Evolutionary conservation across 2,329 filamentous ascomycete species (phyloP), one percentile per base, ranked within the genome.

Genomic region (Aureobasidium sp.): DNA sequence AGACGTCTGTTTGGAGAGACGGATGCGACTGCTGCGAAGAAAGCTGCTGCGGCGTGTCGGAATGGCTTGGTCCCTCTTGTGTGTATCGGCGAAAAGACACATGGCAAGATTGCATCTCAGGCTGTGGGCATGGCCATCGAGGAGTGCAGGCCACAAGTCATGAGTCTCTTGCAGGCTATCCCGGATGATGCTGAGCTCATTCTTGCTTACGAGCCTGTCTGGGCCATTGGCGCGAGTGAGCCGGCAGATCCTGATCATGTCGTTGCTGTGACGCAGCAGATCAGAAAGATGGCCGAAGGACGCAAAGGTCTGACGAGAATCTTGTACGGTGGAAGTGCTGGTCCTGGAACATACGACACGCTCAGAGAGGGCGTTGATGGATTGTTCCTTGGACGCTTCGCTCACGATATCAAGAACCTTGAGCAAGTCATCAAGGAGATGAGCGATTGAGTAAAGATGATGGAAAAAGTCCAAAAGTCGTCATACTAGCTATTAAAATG

Each of bases 121-220:
- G 78, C 79, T 0, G 79, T 87, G 0, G 80, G 79, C 0, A 70
- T 78, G 1, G 89, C 89, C 0, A 81, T 90, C 2, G 73, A 78
- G 15, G 87, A 92, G 72, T 89, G 89, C 68, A 78, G 76, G 39
- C 74, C 76, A 5, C 89, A 93, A 73, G 79, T 95, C 61, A 78
- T 79, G 42, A 77, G 83, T 1, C 84, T 90, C 2, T 71, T 94
- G 57, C 76, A 76, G 0, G 81, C 79, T 0, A 76, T 93, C 8
- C 81, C 85, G 0, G 77, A 78, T 12, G 78, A 84, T 17, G 82
- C 85, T 0, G 86, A 91, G 52, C 81, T 94, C 5, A 82, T 93
- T 7, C 80, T 95, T 62, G 90, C 90, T 0, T 95, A 95, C 70
- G 90, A 95, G 77, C 90, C 90, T 8, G 89, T 94, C 1, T 95